Evolutionary conservation across 1,139 yeast genomes (phyloP), one percentile per base, ranked within the genome.

Genomic region (Candida gigantensis): DNA sequence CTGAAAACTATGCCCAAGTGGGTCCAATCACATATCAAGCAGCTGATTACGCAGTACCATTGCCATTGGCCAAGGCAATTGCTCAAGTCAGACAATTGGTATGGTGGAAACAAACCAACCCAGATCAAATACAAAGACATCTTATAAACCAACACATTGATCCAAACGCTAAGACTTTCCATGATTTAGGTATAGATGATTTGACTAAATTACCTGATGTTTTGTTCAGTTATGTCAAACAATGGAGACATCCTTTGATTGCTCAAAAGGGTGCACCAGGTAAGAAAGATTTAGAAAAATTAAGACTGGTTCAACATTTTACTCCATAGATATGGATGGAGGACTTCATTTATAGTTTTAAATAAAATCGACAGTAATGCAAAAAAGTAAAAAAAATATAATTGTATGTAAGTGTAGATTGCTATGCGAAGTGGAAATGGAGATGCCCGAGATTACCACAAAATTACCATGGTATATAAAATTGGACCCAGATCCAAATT

Each of bases 71-170:
- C 52, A 73, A 59, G 59, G 66, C 53, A 40, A 62, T 57, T 25
- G 75, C 76, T 34, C 65, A 65, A 35, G 32, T 78, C 34, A 80
- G 80, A 58, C 74, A 72, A 50, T 57, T 66, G 43, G 65, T 77
- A 39, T 84, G 85, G 74, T 84, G 90, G 85, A 77, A 74, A 52
- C 72, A 78, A 53, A 69, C 81, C 42, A 82, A 80, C 53, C 77
- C 87, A 23, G 96, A 87, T 61, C 84, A 82, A 60, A 73, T 84
- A 43, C 86, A 81, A 62, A 80, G 95, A 65, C 83, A 81, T 63
- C 73, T 78, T 53, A 72, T 84, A 47, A 70, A 84, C 63, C 95
- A 87, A 63, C 55, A 58, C 16, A 71, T 82, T 47, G 84, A 81
- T 52, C 72, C 77, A 30, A 58, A 61, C 26, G 89, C 89, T 26